Conservation (phyloP, 495 filamentous ascomycete genomes). For the Thermochaetoides thermophila region DNA sequence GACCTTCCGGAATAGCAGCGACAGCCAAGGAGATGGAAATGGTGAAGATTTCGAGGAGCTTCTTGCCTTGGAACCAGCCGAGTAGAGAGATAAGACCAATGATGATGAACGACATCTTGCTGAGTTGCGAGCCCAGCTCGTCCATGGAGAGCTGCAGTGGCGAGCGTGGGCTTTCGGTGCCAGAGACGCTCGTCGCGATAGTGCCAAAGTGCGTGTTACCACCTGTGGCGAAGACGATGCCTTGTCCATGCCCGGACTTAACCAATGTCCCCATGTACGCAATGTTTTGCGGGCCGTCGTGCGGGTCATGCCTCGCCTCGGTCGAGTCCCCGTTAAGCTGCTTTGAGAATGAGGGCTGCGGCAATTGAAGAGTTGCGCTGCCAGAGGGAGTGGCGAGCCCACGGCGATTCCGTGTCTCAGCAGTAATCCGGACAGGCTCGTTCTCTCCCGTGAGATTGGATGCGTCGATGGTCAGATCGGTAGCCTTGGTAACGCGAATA, state of each 20-base stretch:
- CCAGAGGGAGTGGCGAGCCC: constrained; percentile 8
- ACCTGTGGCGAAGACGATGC: constrained; percentile 88
- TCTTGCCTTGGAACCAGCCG: constrained; percentile 76
- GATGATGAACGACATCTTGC: constrained; percentile 88
- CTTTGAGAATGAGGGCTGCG: constrained; percentile 22
- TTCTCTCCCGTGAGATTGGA: constrained; percentile 97
- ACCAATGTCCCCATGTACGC: constrained; percentile 98
- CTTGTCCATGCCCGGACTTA: constrained; percentile 88
- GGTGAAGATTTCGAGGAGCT: constrained; percentile 88
- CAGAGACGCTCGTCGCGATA: constrained; percentile 80
- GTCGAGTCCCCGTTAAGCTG: constrained; percentile 6
- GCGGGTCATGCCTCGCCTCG: constrained; percentile 15
- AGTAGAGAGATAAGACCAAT: constrained; percentile 85
- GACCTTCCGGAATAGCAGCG: constrained; percentile 89
- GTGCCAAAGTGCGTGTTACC: constrained; percentile 90
- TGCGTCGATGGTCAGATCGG: constrained; percentile 83
- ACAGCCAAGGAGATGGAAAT: constrained; percentile 95
- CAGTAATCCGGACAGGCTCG: constrained; percentile 67
- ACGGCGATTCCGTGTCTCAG: constrained; percentile 53
- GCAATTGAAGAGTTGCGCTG: constrained; percentile 17
- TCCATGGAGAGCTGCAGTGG: constrained; percentile 97
- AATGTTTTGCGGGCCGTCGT: constrained; percentile 45
- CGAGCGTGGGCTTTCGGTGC: constrained; percentile 87
- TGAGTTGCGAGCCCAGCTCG: constrained; percentile 80
- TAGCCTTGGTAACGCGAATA: constrained; percentile 79